Conservation (phyloP, 2,329 filamentous ascomycete species). For the Xylaria sp. region DNA sequence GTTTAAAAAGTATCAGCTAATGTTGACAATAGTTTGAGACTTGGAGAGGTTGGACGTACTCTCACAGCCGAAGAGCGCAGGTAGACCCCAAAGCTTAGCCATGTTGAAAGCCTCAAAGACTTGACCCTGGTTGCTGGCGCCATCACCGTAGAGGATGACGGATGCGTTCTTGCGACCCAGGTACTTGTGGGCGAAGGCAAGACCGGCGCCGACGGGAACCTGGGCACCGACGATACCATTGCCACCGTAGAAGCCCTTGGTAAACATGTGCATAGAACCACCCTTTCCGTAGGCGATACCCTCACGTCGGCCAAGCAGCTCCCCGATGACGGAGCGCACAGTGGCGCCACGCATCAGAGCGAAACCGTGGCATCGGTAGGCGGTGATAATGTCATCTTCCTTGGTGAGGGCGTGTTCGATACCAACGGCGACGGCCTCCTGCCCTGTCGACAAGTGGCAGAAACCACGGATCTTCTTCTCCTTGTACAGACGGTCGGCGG, state of each 20-base stretch:
- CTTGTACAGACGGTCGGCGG: conserved; percentile 98
- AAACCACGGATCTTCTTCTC: conserved; percentile 99
- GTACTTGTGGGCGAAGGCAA: conserved; percentile 98
- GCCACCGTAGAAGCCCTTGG: conserved; percentile 96
- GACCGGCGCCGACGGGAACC: conserved; percentile 94
- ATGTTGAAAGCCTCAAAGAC: conserved; percentile 99
- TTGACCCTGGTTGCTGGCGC: conserved; percentile 98
- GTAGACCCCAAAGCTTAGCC: conserved; percentile 98
- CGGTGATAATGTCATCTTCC: conserved; percentile 93
- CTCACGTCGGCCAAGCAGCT: conserved; percentile 92
- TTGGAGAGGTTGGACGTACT: conserved; percentile 70
- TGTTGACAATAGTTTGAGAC: conserved; percentile 2
- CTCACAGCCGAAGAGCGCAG: conserved; percentile 96
- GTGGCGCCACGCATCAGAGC: conserved; percentile 94
- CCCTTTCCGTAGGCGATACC: conserved; percentile 99
- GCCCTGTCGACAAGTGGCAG: conserved; percentile 97
- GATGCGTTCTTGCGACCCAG: conserved; percentile 85
- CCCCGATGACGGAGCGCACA: conserved; percentile 93
- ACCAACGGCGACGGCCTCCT: conserved; percentile 96
- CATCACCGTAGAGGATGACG: conserved; percentile 94
- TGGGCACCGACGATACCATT: conserved; percentile 99
- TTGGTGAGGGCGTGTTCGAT: conserved; percentile 96
- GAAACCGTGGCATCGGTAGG: conserved; percentile 99
- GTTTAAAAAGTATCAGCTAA: conserved; percentile 44
- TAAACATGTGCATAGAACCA: conserved; percentile 99